A percentile compares a stretch with the other conserved stretches of the same genome.
phyloP scores from a whole-genome alignment of 495 filamentous ascomycete species.

The Amorphotheca resinae region DNA sequence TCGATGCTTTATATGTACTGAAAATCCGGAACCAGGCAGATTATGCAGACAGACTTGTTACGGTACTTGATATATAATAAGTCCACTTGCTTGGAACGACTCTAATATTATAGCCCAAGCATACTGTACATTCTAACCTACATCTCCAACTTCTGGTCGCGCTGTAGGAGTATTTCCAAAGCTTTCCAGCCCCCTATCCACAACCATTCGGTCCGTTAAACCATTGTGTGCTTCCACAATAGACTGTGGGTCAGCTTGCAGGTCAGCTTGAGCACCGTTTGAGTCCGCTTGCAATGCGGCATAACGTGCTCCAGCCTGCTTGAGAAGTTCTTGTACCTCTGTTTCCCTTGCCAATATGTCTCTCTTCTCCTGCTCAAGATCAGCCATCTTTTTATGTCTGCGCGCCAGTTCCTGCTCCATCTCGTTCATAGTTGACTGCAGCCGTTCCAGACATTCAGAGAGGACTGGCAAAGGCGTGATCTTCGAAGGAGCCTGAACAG shows the following conservation, averaged over 20 bases:
- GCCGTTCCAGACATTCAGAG: constrained; percentile 33
- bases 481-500: constrained; percentile 32
- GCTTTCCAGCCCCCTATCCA: constrained; percentile 46
- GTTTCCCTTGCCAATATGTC: constrained; percentile 63
- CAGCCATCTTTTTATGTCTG: constrained; percentile 46
- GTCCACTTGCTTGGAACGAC: no score
- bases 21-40: no score
- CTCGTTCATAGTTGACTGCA: constrained; percentile 37
- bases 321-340: constrained; percentile 70
- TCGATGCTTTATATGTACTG: no score
- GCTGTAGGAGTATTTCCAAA: constrained; percentile 47
- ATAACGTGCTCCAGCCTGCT: constrained; percentile 73
- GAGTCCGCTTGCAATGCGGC: constrained; percentile 25
- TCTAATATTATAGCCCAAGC: no score
- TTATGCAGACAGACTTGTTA: no score
- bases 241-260: constrained; percentile 14
- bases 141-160: constrained; percentile 21
- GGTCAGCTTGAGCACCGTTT: constrained; percentile 10
- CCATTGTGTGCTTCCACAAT: constrained; percentile 21
- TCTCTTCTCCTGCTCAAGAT: constrained; percentile 48
- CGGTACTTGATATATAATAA: no score
- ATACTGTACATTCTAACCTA: no score
- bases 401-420: constrained; percentile 42
- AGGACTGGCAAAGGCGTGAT: constrained; percentile 45
- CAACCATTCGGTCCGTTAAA: constrained; percentile 23